These are phyloP conservation scores for Hevea brasiliensis DNA, from an alignment of 345 rosid genomes.

Conservation along the genomic window DNA sequence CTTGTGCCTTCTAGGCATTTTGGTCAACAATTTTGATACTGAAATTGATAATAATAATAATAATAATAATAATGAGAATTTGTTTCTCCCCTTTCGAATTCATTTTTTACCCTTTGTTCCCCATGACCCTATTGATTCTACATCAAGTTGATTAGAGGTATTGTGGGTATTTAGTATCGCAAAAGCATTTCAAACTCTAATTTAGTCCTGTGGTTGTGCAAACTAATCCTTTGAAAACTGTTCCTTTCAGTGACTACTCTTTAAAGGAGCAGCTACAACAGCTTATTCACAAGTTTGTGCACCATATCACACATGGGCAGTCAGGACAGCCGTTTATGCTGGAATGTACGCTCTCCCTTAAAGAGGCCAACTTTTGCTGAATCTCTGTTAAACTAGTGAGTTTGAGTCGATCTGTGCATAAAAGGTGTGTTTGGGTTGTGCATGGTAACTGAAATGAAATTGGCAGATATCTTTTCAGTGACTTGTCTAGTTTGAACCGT, in stretches of 20 bases:
- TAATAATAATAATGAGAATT: no score
- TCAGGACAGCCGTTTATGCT: conserved; percentile 85
- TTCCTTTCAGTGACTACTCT: conserved; percentile 46
- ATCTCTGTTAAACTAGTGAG: conserved; percentile 80
- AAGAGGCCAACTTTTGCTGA: conserved; percentile 68
- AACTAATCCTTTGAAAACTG: not conserved
- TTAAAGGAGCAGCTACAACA: conserved; percentile 81
- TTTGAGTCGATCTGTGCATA: not conserved
- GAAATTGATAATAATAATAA: no score
- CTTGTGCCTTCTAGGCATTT: no score
- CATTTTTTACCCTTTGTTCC: no score
- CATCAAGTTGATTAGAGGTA: no score
- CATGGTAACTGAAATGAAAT: not conserved
- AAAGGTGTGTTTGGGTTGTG: not conserved
- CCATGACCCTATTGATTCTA: no score
- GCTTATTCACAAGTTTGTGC: conserved; percentile 90
- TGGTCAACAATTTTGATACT: no score
- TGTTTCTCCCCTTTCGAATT: no score
- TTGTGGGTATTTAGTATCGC: no score
- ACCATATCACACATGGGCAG: conserved; percentile 84
- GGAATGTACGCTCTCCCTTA: conserved; percentile 94
- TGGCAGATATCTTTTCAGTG: no score
- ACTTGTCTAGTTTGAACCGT: not conserved
- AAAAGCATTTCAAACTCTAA: no score
- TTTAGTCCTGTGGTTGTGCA: no score